phyloP scores from a whole-genome alignment of 371 early-diverging fungal genomes.

The Syncephalastrum contaminatum region DNA sequence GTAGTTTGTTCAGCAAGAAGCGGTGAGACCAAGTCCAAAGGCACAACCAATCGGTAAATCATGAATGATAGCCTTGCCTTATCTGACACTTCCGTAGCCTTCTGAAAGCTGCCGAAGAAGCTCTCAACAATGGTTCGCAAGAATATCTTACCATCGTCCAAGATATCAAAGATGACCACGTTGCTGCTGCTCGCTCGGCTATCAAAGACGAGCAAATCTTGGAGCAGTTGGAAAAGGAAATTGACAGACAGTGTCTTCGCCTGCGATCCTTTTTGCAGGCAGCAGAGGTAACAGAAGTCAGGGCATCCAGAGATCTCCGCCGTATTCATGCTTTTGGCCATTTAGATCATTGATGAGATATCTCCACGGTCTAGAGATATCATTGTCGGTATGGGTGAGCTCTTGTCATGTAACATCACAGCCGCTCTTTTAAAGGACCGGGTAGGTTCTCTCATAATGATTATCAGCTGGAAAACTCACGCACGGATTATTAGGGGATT shows the following conservation, averaged over 20 bases:
- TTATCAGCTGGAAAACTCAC: not conserved
- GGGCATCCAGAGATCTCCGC: not conserved
- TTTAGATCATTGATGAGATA: slow-evolving; percentile 92
- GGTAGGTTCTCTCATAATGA: slow-evolving; percentile 16
- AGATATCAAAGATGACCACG: slow-evolving; percentile 82
- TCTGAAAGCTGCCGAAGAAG: slow-evolving; percentile 70
- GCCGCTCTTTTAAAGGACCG: slow-evolving; percentile 75
- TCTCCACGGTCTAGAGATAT: slow-evolving; percentile 94
- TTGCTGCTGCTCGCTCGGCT: slow-evolving; percentile 66
- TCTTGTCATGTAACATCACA: slow-evolving; percentile 86
- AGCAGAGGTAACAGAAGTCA: slow-evolving; percentile 66
- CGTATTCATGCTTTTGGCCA: not conserved
- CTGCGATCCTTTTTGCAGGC: slow-evolving; percentile 88
- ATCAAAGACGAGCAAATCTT: slow-evolving; percentile 56
- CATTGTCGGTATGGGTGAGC: slow-evolving; percentile 95
- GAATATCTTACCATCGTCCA: slow-evolving; percentile 77
- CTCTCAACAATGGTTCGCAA: slow-evolving; percentile 58
- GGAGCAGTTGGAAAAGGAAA: slow-evolving; percentile 44
- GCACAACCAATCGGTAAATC: slow-evolving; percentile 70
- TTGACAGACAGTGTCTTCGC: slow-evolving; percentile 76
- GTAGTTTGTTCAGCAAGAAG: slow-evolving; percentile 86
- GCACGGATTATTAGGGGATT: slow-evolving; percentile 56
- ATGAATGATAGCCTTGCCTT: not conserved
- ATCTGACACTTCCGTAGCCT: slow-evolving; percentile 31
- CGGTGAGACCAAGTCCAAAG: slow-evolving; percentile 72